Percentiles rank a stretch among this genome's conserved stretches.
Conservation (phyloP, 2,329 filamentous ascomycete species). For the Aspergillus latus region DNA sequence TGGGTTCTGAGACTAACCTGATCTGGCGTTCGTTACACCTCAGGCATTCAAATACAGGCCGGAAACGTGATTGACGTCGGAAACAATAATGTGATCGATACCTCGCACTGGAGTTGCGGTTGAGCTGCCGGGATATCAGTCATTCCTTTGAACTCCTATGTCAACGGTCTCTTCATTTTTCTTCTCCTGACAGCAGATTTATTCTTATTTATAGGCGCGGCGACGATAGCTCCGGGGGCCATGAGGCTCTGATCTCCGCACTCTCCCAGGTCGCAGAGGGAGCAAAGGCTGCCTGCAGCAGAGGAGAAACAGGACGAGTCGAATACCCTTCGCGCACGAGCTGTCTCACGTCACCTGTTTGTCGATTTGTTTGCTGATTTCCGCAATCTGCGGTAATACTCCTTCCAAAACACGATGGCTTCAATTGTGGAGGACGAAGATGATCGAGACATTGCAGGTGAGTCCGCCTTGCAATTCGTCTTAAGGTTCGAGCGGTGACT, state of each 20-base stretch:
- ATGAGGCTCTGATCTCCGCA: slow-evolving; percentile 7
- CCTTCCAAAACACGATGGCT: slow-evolving; percentile 25
- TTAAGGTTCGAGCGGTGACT: slow-evolving; percentile 1
- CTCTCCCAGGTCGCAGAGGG: slow-evolving; percentile 5
- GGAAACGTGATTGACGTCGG: slow-evolving; percentile 21
- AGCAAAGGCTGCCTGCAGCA: neutral
- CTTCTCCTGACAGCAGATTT: neutral
- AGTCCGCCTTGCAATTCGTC: slow-evolving; percentile 11
- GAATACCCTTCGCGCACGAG: neutral
- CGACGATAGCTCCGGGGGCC: neutral
- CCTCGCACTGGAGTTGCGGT: neutral
- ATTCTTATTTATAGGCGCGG: neutral
- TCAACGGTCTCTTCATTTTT: neutral
- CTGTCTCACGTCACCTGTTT: neutral
- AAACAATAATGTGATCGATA: slow-evolving; percentile 6
- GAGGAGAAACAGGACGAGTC: neutral
- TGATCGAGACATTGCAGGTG: slow-evolving; percentile 44
- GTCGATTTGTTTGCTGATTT: neutral
- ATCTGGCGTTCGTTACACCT: slow-evolving; percentile 4
- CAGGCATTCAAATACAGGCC: slow-evolving; percentile 4
- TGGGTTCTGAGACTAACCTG: slow-evolving; percentile 7
- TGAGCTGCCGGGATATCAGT: slow-evolving; percentile 1
- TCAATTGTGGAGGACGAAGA: slow-evolving; percentile 44
- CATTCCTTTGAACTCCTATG: neutral
- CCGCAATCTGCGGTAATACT: neutral